Conservation (phyloP, 1,139 yeast species). For the Pichia sp. region DNA sequence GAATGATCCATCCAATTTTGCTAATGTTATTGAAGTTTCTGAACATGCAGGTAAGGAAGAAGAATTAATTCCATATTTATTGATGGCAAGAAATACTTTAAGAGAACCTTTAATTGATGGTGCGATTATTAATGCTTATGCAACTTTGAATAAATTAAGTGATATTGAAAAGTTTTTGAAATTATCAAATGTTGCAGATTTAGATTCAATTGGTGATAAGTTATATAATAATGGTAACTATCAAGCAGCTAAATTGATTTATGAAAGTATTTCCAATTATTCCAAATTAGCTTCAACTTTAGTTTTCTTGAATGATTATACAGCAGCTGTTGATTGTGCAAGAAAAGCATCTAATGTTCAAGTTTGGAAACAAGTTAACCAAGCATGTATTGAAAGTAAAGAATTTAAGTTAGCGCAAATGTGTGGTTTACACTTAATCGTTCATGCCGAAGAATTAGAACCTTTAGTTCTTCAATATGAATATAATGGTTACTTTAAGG, state of each 20-base stretch:
- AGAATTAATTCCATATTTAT: conserved; percentile 79
- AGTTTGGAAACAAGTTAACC: conserved; percentile 97
- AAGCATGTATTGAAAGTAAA: conserved; percentile 91
- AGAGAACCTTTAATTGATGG: conserved; percentile 94
- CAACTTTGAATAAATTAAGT: conserved; percentile 63
- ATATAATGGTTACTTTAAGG: conserved; percentile 84
- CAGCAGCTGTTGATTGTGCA: conserved; percentile 97
- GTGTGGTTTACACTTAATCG: conserved; percentile 94
- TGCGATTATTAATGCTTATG: conserved; percentile 81
- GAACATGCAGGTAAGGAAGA: conserved; percentile 96
- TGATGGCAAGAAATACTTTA: conserved; percentile 89
- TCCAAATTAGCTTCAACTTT: conserved; percentile 93
- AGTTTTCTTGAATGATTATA: conserved; percentile 87
- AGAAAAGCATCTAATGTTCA: conserved; percentile 91
- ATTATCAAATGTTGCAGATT: conserved; percentile 88
- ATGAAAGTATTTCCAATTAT: conserved; percentile 83
- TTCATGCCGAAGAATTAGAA: conserved; percentile 95
- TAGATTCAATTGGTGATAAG: conserved; percentile 88
- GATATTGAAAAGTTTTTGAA: conserved; percentile 83
- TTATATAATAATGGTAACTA: conserved; percentile 77
- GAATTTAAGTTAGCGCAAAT: conserved; percentile 97
- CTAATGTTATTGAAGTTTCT: conserved; percentile 89
- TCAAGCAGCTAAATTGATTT: conserved; percentile 88
- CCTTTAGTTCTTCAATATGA: conserved; percentile 87
- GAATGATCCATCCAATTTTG: conserved; percentile 83